Conservation (phyloP, 2,329 filamentous ascomycete genomes). For the Ophiostoma angusticollis region DNA sequence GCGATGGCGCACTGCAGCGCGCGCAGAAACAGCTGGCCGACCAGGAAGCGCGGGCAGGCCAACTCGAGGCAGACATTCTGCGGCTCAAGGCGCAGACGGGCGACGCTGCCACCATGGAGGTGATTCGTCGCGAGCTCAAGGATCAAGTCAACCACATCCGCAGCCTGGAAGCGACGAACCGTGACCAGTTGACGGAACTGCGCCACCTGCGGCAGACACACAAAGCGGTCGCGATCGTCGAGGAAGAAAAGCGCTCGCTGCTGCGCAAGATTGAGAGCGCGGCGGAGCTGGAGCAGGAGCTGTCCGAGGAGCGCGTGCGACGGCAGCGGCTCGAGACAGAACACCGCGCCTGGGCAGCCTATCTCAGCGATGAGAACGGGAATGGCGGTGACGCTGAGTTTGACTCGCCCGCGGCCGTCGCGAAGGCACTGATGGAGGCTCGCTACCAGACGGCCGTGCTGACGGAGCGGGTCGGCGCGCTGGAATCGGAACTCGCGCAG, state of each 20-base stretch:
- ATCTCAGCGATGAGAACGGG: slow-evolving; percentile 51
- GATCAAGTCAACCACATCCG: slow-evolving; percentile 91
- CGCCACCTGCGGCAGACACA: slow-evolving; percentile 68
- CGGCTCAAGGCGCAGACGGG: slow-evolving; percentile 75
- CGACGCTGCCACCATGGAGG: slow-evolving; percentile 70
- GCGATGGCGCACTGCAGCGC: slow-evolving; percentile 42
- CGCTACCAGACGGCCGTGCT: slow-evolving; percentile 66
- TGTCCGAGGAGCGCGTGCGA: slow-evolving; percentile 69
- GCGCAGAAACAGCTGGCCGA: slow-evolving; percentile 55
- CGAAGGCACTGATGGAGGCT: slow-evolving; percentile 71
- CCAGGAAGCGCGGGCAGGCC: slow-evolving; percentile 57
- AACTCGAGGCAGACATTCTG: slow-evolving; percentile 72
- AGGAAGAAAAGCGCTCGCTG: slow-evolving; percentile 83
- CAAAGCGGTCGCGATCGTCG: slow-evolving; percentile 82
- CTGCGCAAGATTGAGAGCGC: slow-evolving; percentile 66
- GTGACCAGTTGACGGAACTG: slow-evolving; percentile 67
- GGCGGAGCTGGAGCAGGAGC: slow-evolving; percentile 59
- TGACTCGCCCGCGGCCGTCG: slow-evolving; percentile 76
- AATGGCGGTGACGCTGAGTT: slow-evolving; percentile 59
- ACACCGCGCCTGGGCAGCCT: slow-evolving; percentile 71
- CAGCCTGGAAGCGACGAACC: slow-evolving; percentile 64
- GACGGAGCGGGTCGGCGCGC: slow-evolving; percentile 64
- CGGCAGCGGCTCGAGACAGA: slow-evolving; percentile 83
- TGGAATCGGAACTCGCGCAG: slow-evolving; percentile 66
- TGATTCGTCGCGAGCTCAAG: slow-evolving; percentile 77